These are phyloP conservation scores for Exserohilum turcica DNA, from an alignment of 2,329 filamentous ascomycete species.

Conservation along the genomic window DNA sequence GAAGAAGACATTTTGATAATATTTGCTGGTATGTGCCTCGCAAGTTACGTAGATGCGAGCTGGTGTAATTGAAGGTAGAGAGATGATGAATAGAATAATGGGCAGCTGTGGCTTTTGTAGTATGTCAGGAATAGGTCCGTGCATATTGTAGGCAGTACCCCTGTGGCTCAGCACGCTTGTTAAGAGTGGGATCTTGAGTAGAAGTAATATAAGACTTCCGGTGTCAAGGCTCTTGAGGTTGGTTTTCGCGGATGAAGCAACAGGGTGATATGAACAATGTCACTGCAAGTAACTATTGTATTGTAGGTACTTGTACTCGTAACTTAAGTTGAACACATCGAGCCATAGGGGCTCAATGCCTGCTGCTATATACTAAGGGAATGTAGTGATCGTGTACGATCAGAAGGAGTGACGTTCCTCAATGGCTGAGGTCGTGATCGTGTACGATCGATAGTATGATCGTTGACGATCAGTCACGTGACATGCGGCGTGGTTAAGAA, in stretches of 20 bases:
- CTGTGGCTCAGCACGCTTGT: conserved; percentile 1
- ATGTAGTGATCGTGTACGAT: too few relatives aligned
- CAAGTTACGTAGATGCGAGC: not conserved
- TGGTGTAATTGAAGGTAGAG: not conserved
- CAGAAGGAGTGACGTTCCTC: too few relatives aligned
- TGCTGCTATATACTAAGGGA: not conserved
- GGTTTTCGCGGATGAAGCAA: not conserved
- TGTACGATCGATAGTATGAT: not conserved
- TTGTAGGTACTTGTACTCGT: not conserved
- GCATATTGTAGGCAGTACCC: not conserved
- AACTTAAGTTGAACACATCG: not conserved
- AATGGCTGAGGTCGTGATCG: too few relatives aligned
- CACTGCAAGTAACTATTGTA: not conserved
- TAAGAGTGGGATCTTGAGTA: conserved; percentile 9
- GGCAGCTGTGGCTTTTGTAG: not conserved
- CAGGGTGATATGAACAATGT: not conserved
- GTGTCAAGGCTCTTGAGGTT: not conserved
- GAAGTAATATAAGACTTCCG: not conserved
- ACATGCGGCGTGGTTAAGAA: not conserved
- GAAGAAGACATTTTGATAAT: not conserved
- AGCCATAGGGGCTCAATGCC: not conserved
- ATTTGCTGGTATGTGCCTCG: not conserved
- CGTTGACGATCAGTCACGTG: not conserved
- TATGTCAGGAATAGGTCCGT: not conserved
- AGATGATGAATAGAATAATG: not conserved